Base-by-base conservation (phyloP, 164 flowering plant genomes). In the Vitis rotundifolia region DNA sequence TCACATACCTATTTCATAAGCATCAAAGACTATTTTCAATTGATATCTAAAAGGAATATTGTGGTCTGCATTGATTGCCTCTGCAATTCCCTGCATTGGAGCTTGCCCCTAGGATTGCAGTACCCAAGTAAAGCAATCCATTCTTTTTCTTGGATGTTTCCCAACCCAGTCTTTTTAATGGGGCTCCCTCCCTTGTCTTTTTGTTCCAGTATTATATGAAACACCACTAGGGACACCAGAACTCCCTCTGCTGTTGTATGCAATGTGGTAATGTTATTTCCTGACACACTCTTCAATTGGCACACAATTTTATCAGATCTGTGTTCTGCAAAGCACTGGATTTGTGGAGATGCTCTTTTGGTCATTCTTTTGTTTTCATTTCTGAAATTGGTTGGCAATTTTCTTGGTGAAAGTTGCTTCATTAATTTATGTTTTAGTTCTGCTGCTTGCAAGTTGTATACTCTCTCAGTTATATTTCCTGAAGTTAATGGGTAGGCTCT, bases 61-160 rank as follows among this genome's bases (percentile, higher is more conserved):
- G 47, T 56, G 63, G 63, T 64, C 55, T 49, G 29, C 15, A 44
- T 52, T 22, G 26, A 59, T 31, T 1, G 56, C 37, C 61, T 50
- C 44, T 22, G 49, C 47, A 50, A 50, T 57, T 63, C 49, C 64
- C 69, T 37, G 12, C 31, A 26, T 49, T 52, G 73, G 78, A 70
- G 67, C 67, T n/a, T 31, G 51, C 47, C 74, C 67, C 70, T 14
- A 70, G 71, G 44, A 64, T 65, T 60, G 4, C 49, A 48, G 63
- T 55, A 56, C 59, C 69, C 76, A 18, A 71, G 63, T 57, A 29
- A 51, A 50, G 3, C 55, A 44, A 58, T n/a, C 9, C 13, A 9
- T 22, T 8, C 1, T n/a, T 22, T 61, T 51, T 50, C n/a, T 50
- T 69, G 72, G 48, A 65, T 31, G 26, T 52, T 69, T 71, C 48